Evolutionary conservation across 2,329 filamentous ascomycete species (phyloP).

Genomic region (Apiospora marii): DNA sequence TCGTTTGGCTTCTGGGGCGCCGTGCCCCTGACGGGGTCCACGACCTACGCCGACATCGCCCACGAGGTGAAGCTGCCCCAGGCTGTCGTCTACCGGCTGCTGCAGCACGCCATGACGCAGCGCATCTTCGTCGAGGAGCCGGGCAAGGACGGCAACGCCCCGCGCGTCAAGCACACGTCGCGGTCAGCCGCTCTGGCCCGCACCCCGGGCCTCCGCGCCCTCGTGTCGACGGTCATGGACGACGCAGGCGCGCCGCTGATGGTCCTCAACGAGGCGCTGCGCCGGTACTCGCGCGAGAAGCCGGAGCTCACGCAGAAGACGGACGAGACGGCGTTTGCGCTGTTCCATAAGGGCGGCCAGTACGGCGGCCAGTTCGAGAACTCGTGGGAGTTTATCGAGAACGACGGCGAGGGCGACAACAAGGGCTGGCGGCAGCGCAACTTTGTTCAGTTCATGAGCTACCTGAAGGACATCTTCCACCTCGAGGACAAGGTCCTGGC

Average conservation of each 20-base stretch:
- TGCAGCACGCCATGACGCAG: conserved; percentile 49
- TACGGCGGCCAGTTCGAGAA: conserved; percentile 40
- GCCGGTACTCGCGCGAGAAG: conserved; percentile 42
- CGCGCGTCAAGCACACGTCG: conserved; percentile 45
- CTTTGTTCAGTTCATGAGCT: conserved; percentile 50
- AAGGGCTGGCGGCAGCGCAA: conserved; percentile 49
- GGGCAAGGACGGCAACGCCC: conserved; percentile 28
- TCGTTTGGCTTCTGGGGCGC: conserved; percentile 61
- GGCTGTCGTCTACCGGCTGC: conserved; percentile 47
- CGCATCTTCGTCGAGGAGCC: conserved; percentile 46
- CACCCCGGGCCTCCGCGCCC: conserved; percentile 43
- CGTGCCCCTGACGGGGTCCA: conserved; percentile 55
- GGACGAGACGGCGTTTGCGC: conserved; percentile 46
- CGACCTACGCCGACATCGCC: conserved; percentile 52
- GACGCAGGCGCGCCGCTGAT: conserved; percentile 48
- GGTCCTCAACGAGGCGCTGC: conserved; percentile 44
- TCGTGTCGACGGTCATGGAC: conserved; percentile 48
- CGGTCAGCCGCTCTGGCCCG: conserved; percentile 48
- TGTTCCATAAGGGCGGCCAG: conserved; percentile 44
- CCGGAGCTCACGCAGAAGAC: conserved; percentile 43
- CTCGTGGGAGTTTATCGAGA: conserved; percentile 51
- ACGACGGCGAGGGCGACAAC: conserved; percentile 48
- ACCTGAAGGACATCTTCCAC: conserved; percentile 49
- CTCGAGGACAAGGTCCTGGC: conserved; percentile 44
- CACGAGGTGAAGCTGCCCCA: conserved; percentile 46